These are phyloP conservation scores for Penicillium goetzii DNA, from an alignment of 495 filamentous ascomycete genomes.

Conservation along the genomic window DNA sequence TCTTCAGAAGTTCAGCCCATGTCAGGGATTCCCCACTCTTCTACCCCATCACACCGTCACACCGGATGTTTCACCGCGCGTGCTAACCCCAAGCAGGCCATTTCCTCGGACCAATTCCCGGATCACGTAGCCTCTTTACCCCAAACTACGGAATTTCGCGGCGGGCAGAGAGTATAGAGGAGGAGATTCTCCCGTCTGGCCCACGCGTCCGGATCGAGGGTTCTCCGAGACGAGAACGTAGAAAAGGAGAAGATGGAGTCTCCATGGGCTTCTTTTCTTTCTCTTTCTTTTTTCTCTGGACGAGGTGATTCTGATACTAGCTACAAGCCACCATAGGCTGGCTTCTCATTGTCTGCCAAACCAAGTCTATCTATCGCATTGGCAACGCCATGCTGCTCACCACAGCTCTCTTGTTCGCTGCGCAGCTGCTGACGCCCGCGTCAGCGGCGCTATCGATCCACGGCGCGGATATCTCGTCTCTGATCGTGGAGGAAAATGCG, in stretches of 20 bases:
- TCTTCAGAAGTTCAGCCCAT: conserved; percentile 2
- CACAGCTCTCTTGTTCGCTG: conserved; percentile 27
- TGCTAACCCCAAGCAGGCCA: conserved; percentile 10
- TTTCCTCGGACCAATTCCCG: conserved; percentile 1
- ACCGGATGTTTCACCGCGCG: conserved; percentile 8
- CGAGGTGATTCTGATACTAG: background rate
- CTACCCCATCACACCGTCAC: background rate
- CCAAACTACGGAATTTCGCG: conserved; percentile 8
- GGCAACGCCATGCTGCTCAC: conserved; percentile 24
- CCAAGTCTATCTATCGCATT: background rate
- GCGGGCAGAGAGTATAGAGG: background rate
- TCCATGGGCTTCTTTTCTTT: background rate
- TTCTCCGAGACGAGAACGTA: background rate
- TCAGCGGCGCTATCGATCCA: conserved; percentile 60
- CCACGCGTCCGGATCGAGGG: background rate
- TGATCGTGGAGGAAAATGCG: conserved; percentile 63
- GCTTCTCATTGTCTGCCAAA: background rate
- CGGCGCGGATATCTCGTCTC: conserved; percentile 75
- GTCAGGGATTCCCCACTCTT: conserved; percentile 11
- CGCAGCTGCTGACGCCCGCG: conserved; percentile 28
- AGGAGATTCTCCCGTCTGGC: conserved; percentile 6
- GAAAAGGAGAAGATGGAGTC: background rate
- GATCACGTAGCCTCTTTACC: background rate
- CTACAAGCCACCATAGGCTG: no score
- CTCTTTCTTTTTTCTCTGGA: background rate